Evolutionary conservation across 768 basidiomycete species (phyloP), one percentile per base, ranked within the genome.

Genomic region (Heimioporus sp.): DNA sequence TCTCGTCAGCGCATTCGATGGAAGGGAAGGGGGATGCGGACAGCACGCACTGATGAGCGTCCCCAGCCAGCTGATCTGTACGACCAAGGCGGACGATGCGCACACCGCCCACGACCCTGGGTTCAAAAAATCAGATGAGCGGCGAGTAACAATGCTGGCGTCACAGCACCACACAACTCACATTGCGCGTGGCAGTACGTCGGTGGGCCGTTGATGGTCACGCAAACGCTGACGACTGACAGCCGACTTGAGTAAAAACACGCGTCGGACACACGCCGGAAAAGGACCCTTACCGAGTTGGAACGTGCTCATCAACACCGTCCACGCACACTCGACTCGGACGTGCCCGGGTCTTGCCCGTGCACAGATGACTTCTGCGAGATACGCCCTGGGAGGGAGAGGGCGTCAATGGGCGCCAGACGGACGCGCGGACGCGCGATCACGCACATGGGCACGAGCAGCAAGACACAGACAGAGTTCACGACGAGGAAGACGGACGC

Each of bases 241-340:
- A 42, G 37, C 4, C 19, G 49, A 24, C 32, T 11, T 43, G 12
- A 47, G 32, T 57, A 30, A 46, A 9, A 30, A 20, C 40, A n/a
- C 2, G 11, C 15, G 40, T 6, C 2, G 10, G 20, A 51, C 12
- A 21, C 39, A 20, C 8, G 2, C 1, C 1, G 17, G 24, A 17
- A 6, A 32, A 24, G 49, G n/a, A 32, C 59, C 76, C 53, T n/a
- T 52, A 81, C 85, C 77, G 34, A 81, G 70, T 49, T 85, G 78
- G 31, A 83, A 62, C 7, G 75, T 46, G 52, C 76, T 74, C 55
- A 82, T 63, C 10, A 79, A 51, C 8, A 67, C 73, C 8, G 80
- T 75, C 83, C 85, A 87, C 16, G 54, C 59, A 56, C 80, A 84
- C 61, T 88, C 86, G 28, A 80, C 64, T 45, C 72, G 60, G 35